A percentile compares a stretch with the other conserved stretches of the same genome.
Conservation (phyloP, 345 rosid genomes). For the Mallotus nudiflorus region DNA sequence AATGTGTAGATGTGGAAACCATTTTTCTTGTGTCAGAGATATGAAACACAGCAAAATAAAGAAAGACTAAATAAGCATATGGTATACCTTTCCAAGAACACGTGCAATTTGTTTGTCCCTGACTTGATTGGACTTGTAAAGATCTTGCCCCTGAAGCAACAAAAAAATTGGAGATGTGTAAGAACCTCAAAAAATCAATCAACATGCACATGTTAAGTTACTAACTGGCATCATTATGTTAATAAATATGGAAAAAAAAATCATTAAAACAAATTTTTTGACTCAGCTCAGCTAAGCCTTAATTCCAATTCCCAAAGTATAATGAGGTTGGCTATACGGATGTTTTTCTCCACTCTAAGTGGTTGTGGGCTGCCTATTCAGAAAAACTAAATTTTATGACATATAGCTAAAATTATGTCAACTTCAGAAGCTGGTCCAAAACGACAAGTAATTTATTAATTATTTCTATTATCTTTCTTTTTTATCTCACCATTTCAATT, state of each 20-base stretch:
- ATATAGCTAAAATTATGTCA: background rate
- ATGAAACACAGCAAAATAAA: background rate
- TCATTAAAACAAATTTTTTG: background rate
- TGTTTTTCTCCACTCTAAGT: too few relatives aligned
- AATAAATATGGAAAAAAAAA: background rate
- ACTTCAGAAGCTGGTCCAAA: background rate
- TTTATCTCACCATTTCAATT: background rate
- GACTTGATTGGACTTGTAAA: conserved; percentile 79
- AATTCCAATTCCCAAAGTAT: too few relatives aligned
- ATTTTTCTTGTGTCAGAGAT: background rate
- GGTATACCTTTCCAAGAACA: conserved; percentile 80
- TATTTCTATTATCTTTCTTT: background rate
- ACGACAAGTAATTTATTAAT: background rate
- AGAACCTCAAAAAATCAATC: background rate
- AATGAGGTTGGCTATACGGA: too few relatives aligned
- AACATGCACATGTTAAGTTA: background rate
- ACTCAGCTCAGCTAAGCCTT: too few relatives aligned
- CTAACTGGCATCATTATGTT: background rate
- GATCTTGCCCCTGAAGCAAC: conserved; percentile 63
- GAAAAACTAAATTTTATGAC: background rate
- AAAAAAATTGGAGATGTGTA: background rate
- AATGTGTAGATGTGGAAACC: background rate
- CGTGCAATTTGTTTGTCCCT: conserved; percentile 96
- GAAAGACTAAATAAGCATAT: conserved; percentile 31
- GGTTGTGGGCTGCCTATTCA: too few relatives aligned